These are phyloP conservation scores for Peronospora belbahrii DNA, from an alignment of 352 stramenopile species.

Conservation along the genomic window DNA sequence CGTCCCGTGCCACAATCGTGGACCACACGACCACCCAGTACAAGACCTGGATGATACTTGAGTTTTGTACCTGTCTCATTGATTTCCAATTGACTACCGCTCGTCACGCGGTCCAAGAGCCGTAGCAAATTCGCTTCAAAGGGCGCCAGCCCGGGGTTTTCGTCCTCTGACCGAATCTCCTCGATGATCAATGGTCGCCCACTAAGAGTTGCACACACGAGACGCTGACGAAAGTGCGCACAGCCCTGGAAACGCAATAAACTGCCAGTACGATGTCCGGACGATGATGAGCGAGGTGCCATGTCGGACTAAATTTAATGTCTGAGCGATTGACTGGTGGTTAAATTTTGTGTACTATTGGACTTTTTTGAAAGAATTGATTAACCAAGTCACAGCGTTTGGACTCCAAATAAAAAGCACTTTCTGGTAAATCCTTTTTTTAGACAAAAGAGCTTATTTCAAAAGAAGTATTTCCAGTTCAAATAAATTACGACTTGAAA, in stretches of 20 bases:
- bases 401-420: too few relatives aligned
- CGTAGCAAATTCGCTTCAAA: constrained; percentile 97
- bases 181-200: constrained; percentile 90
- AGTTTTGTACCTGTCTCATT: constrained; percentile 98
- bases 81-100: constrained; percentile 97
- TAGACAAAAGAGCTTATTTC: too few relatives aligned
- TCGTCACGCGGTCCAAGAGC: constrained; percentile 95
- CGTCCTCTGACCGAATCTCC: constrained; percentile 92
- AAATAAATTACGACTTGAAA: too few relatives aligned
- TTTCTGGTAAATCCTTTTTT: too few relatives aligned
- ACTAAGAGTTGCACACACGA: constrained; percentile 90
- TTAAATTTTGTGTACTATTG: not conserved
- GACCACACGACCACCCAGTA: constrained; percentile 91
- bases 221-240: constrained; percentile 91
- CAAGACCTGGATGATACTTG: constrained; percentile 92
- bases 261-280: constrained; percentile 14
- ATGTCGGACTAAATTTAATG: not conserved
- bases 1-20: constrained; percentile 91
- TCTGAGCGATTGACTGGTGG: not conserved
- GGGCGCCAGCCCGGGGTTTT: constrained; percentile 91
- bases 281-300: constrained; percentile 8
- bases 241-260: constrained; percentile 66
- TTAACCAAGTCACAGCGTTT: too few relatives aligned
- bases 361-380: not conserved
- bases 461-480: too few relatives aligned